Base-by-base conservation (phyloP, 2,329 filamentous ascomycete species). In the Ophiostoma fasciatum region DNA sequence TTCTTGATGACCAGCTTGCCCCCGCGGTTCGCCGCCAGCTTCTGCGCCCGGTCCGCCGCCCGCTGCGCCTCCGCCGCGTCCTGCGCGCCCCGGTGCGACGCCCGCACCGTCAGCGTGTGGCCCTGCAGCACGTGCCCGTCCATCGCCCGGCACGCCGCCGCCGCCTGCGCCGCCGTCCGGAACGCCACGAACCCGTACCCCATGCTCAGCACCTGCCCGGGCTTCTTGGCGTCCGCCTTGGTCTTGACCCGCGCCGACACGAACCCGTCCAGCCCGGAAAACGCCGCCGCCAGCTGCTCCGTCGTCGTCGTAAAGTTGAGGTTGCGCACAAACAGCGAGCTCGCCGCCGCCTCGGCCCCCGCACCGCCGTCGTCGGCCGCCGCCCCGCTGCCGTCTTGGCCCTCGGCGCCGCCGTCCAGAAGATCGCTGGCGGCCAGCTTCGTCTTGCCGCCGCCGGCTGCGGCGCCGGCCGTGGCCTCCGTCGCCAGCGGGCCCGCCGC, bases 1-100 rank as follows among this genome's bases (percentile, higher is more conserved):
- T 98, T 98, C 67, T 96, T 98, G 64, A 98, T 80, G 58, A 96
- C 78, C 52, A 98, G 80, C 68, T 96, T 96, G 32, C 87, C 94
- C 34, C 43, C 43, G 46, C 75, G 72, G 52, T 77, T 74, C 13
- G 71, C 71, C 18, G 82, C 76, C 34, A 72, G 61, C 58, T 88
- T 92, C 66, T 85, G 92, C 34, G 79, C 76, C 45, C 71, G 74
- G 51, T 96, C 85, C 46, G 88, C 79, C 46, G 78, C 79, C 45
- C 80, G 75, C 46, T 82, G 74, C 58, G 93, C 82, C 53, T 93
- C 84, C 2, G 82, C 87, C 14, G 84, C 84, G 59, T 96, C 87
- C 39, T 77, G 67, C 14, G 21, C 30, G 15, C 81, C 83, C 56
- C 79, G 85, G 61, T 94, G 84, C 7, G 87, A 93, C 30, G 80